Conservation (phyloP, 768 basidiomycete genomes). For the Mycena filopes region DNA sequence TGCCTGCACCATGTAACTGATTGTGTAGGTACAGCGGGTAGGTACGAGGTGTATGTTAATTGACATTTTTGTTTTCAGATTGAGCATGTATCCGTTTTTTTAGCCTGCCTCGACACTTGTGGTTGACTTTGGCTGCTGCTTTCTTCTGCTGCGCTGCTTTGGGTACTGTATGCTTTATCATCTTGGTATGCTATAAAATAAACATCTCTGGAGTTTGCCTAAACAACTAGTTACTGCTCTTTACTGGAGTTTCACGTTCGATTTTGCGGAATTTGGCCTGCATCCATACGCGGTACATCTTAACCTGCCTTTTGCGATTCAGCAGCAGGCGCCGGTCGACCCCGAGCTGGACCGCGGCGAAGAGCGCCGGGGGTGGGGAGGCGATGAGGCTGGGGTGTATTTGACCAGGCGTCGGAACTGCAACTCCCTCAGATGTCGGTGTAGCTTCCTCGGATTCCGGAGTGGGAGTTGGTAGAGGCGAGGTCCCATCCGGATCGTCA, state of each 20-base stretch:
- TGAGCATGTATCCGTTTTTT: not conserved
- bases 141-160: not conserved
- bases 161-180: not conserved
- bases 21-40: slow-evolving; percentile 28
- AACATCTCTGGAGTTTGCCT: not conserved
- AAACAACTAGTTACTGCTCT: too few relatives aligned
- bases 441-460: not conserved
- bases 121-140: not conserved
- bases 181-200: not conserved
- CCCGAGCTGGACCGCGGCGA: slow-evolving; percentile 86
- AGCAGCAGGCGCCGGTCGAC: slow-evolving; percentile 91
- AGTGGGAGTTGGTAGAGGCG: not conserved
- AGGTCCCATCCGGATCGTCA: slow-evolving; percentile 19
- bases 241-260: not conserved
- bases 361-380: slow-evolving; percentile 67
- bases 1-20: slow-evolving; percentile 15
- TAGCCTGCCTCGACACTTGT: too few relatives aligned
- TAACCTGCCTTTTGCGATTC: slow-evolving; percentile 92
- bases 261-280: slow-evolving; percentile 83
- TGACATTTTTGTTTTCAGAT: slow-evolving; percentile 17
- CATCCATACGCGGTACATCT: slow-evolving; percentile 98
- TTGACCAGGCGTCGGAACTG: not conserved
- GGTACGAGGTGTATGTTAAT: slow-evolving; percentile 17
- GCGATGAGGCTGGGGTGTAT: slow-evolving; percentile 55
- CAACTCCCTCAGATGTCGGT: not conserved